These are phyloP conservation scores for Calonectria hongkongensis DNA, from an alignment of 2,329 filamentous ascomycete species.

Conservation along the genomic window DNA sequence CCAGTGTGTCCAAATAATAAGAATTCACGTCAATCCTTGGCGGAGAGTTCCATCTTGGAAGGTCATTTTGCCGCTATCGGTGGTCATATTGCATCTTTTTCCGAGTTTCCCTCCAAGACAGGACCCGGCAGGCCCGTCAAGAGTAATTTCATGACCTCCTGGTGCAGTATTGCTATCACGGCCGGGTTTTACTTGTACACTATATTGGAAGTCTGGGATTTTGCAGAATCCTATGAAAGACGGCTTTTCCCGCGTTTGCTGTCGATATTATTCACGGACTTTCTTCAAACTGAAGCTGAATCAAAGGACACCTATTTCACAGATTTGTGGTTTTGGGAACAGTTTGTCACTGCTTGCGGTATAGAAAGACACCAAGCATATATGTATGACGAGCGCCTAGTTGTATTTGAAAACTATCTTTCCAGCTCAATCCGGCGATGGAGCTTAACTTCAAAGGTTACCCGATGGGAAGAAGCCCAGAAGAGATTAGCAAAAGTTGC, in stretches of 20 bases:
- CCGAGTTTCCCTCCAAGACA: background rate
- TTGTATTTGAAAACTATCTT: constrained; percentile 4
- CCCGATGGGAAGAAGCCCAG: background rate
- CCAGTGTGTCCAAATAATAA: background rate
- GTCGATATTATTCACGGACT: constrained; percentile 8
- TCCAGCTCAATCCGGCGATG: constrained; percentile 1
- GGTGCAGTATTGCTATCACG: constrained; percentile 7
- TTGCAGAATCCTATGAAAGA: constrained; percentile 1
- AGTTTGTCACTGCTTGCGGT: constrained; percentile 1
- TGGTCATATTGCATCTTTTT: background rate
- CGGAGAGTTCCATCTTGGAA: constrained; percentile 5
- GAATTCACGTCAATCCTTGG: background rate
- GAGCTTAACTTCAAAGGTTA: background rate
- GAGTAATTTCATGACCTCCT: background rate
- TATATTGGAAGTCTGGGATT: constrained; percentile 7
- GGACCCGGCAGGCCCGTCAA: background rate
- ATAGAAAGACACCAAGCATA: constrained; percentile 4
- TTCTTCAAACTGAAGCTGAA: background rate
- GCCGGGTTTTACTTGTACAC: constrained; percentile 13
- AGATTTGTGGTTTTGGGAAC: constrained; percentile 11
- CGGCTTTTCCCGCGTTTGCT: background rate
- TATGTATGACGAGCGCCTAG: background rate
- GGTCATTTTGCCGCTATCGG: constrained; percentile 13
- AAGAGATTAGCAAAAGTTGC: constrained; percentile 1
- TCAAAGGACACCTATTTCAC: background rate